phyloP scores from a whole-genome alignment of 495 filamentous ascomycete species.

The Aspergillus cavernicola region DNA sequence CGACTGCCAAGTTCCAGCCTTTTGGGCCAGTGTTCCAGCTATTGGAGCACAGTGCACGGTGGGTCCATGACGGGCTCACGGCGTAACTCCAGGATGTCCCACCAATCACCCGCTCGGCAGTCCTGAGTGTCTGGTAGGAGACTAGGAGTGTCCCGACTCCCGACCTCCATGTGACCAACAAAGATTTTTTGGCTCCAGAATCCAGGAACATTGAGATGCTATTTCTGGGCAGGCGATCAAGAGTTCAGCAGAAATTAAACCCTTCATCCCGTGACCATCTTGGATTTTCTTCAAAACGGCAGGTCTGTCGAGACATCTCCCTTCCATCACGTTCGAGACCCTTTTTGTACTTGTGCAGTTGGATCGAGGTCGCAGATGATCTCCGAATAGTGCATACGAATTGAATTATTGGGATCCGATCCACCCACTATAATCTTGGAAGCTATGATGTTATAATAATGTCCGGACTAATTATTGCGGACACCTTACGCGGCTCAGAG shows the following conservation, averaged over 20 bases:
- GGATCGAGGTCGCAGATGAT: not conserved
- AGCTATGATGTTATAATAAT: conserved; percentile 2
- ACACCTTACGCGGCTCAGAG: not conserved
- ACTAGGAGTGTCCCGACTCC: not conserved
- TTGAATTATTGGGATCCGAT: conserved; percentile 1
- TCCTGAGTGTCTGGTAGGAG: not conserved
- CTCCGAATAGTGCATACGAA: not conserved
- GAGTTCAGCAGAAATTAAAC: not conserved
- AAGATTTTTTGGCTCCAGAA: conserved; percentile 26
- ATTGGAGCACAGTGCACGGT: conserved; percentile 19
- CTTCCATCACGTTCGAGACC: not conserved
- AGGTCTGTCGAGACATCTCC: conserved; percentile 6
- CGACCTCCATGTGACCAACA: conserved; percentile 36
- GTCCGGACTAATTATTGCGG: not conserved
- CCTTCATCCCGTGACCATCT: conserved; percentile 1
- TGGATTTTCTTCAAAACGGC: not conserved
- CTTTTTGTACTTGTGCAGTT: not conserved
- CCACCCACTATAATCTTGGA: conserved; percentile 7
- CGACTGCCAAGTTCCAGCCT: conserved; percentile 4
- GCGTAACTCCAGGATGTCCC: conserved; percentile 26
- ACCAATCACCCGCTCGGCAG: conserved; percentile 35
- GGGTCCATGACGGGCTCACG: conserved; percentile 28
- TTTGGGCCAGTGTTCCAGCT: not conserved
- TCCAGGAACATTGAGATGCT: not conserved
- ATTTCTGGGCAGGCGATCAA: not conserved